Base-by-base conservation (phyloP, 371 early-diverging fungal species). In the Entomophthora muscae region DNA sequence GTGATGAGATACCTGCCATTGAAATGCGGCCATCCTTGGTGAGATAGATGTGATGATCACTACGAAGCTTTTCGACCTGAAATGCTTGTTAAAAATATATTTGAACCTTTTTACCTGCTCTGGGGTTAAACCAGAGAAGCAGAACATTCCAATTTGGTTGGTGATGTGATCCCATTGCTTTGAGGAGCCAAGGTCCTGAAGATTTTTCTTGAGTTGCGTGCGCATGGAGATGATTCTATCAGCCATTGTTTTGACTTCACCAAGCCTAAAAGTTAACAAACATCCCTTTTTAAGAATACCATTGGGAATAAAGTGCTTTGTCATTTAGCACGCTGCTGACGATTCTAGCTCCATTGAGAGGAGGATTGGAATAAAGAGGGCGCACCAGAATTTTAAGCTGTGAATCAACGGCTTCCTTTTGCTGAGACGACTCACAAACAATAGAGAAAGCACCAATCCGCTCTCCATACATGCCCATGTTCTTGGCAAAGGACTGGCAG, bases 111-210 rank as follows among this genome's bases (percentile, higher is more conserved):
- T 17, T 57, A 69, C 73, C 74, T 90, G 86, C 66, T 86, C 88
- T 51, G 94, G 85, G n/a, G 72, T 88, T 71, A 98, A 77, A 29
- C 98, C 98, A 53, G 97, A 89, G 81, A 77, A 98, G 79, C 91
- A 93, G 85, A 98, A 98, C 98, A 98, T 98, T 73, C 98, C 98
- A 68, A 98, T 98, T 80, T 98, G 98, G 73, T 83, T 79, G 54
- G 93, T 95, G 70, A 98, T 90, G 75, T 98, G 98, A 68, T 82
- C 77, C 98, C 98, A 98, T 72, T 74, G 71, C 66, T 73, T 74
- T 78, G 80, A 81, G 65, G 86, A 85, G 26, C 83, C 83, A 73
- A 88, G 83, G 63, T 89, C 86, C 59, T 86, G 75, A 68, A 96
- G 80, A 71, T 93, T 85, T 56, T 67, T 64, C 66, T 83, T 80